These are phyloP conservation scores for Sclerotinia subarctica DNA, from an alignment of 2,329 filamentous ascomycete genomes.

Conservation along the genomic window DNA sequence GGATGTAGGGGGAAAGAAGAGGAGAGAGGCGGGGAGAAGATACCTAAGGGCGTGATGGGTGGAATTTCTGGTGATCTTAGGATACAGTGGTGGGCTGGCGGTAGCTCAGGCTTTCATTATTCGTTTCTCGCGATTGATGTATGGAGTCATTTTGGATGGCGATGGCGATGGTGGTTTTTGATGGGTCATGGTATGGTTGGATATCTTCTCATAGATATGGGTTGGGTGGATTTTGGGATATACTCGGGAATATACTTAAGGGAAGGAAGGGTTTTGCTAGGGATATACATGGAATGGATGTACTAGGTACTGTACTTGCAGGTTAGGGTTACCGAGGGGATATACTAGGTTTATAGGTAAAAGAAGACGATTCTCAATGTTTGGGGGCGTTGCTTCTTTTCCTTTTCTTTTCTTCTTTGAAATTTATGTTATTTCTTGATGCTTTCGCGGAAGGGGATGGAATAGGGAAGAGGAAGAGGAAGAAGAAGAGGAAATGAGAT, in stretches of 20 bases:
- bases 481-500: too few species aligned
- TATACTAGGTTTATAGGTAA: slow-evolving; percentile 1
- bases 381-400: neutral
- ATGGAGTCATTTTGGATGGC: slow-evolving; percentile 9
- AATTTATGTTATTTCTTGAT: too few species aligned
- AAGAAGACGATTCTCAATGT: neutral
- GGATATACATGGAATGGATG: neutral
- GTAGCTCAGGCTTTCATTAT: slow-evolving; percentile 1
- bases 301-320: too few species aligned
- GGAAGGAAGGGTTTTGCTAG: too few species aligned
- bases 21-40: too few species aligned
- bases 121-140: neutral
- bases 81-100: neutral
- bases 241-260: neutral
- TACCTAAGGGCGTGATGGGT: too few species aligned
- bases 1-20: too few species aligned
- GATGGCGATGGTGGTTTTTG: neutral
- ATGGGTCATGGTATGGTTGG: neutral
- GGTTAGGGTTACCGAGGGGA: too few species aligned
- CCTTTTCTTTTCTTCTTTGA: neutral
- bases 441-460: too few species aligned
- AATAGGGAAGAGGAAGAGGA: too few species aligned
- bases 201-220: neutral
- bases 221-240: slow-evolving; percentile 3
- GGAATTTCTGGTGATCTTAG: neutral